Conservation (phyloP, 495 filamentous ascomycete species). For the Wilcoxina mikolae region DNA sequence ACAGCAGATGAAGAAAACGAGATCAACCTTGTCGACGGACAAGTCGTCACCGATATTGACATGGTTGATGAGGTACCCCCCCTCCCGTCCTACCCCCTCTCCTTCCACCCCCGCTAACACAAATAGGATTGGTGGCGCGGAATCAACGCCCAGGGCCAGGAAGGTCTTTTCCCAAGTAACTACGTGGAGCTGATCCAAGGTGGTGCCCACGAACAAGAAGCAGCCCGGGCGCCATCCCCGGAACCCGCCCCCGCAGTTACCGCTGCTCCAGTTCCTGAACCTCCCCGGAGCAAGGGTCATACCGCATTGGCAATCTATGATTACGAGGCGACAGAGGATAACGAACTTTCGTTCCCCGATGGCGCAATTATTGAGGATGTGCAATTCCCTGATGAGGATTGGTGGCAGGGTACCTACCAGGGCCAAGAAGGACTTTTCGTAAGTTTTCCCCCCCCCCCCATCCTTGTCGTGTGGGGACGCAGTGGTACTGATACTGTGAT, state of each 20-base stretch:
- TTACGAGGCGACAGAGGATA: constrained; percentile 94
- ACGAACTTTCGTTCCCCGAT: constrained; percentile 90
- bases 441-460: constrained; percentile 1
- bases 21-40: constrained; percentile 76
- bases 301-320: constrained; percentile 84
- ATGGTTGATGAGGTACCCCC: constrained; percentile 60
- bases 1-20: constrained; percentile 97
- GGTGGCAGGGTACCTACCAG: constrained; percentile 83
- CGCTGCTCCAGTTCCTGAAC: constrained; percentile 17
- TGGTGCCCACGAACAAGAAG: constrained; percentile 31
- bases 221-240: constrained; percentile 24
- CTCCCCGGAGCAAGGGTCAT: constrained; percentile 33
- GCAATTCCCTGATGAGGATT: constrained; percentile 96
- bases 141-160: constrained; percentile 62
- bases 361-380: constrained; percentile 49
- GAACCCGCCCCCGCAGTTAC: constrained; percentile 25
- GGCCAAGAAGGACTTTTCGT: constrained; percentile 69
- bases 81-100: not conserved
- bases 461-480: not conserved
- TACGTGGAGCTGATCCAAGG: constrained; percentile 82
- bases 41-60: constrained; percentile 85
- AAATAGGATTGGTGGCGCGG: constrained; percentile 86
- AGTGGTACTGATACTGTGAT: constrained; percentile 8
- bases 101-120: not conserved
- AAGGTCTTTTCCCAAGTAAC: constrained; percentile 86